Evolutionary conservation across 305 asterid genomes (phyloP), one percentile per base, ranked within the genome.

Genomic region (Plantago lanceolata): DNA sequence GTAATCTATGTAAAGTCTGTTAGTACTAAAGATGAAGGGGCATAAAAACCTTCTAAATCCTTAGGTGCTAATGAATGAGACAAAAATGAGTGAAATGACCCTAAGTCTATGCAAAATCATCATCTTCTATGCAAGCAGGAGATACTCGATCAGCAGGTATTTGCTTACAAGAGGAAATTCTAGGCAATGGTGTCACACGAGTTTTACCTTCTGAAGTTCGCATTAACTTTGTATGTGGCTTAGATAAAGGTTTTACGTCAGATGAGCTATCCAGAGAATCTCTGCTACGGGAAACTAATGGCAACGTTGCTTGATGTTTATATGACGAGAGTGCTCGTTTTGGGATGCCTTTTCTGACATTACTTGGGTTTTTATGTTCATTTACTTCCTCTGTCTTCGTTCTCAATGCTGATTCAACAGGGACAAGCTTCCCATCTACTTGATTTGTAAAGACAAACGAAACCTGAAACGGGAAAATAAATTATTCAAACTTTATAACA

Each of bases 361-460:
- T 68, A 24, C 65, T 65, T 62, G 61, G 75, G 78, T 68, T 60
- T 65, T 69, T 75, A 37, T 75, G 75, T 31, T 72, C 71, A 44
- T 51, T 68, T 16, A n/a, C 75, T 54, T 64, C 79, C 68, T 58
- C 77, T 20, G 64, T 29, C 58, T 51, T 68, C 56, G 83, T 73
- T 72, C 76, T 84, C 59, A 60, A 50, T 9, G 65, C 53, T 61
- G 99, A 83, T 79, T 89, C 99, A 29, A 89, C 50, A 19, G 99
- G 97, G 66, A 80, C 88, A 56, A 93, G 95, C 81, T 93, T 89
- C 68, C 97, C 99, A 11, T 63, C 89, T 52, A 89, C 84, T 88
- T 93, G 99, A 73, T 86, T 85, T 44, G 94, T 89, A 73, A 93
- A 93, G 54, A 89, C 96, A 83, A 89, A 93, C 17, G 99, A 87